Conservation (phyloP, 345 rosid genomes). For the Murraya paniculata region DNA sequence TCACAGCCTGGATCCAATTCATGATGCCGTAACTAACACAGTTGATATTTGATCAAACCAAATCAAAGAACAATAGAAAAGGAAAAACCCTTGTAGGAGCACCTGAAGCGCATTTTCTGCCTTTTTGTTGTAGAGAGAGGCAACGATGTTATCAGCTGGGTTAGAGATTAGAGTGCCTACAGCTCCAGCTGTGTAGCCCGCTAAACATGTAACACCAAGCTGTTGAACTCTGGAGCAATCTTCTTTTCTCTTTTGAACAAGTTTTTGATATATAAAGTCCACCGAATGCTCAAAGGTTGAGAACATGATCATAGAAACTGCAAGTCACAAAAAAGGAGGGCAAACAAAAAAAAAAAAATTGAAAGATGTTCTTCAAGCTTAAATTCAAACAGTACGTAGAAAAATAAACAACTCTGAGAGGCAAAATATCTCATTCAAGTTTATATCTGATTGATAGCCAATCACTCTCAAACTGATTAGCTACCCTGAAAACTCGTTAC, state of each 20-base stretch:
- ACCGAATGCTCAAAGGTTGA: conserved; percentile 53
- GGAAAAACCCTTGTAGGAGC: not conserved
- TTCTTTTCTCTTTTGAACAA: conserved; percentile 37
- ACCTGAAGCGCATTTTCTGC: conserved; percentile 52
- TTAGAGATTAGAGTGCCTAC: conserved; percentile 51
- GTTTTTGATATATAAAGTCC: conserved; percentile 31
- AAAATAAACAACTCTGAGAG: not conserved
- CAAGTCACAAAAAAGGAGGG: conserved; percentile 6
- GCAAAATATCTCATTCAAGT: not conserved
- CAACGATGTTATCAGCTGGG: conserved; percentile 59
- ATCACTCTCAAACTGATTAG: not conserved
- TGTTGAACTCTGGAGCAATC: conserved; percentile 49
- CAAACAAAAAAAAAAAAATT: not conserved
- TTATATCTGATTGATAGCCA: not conserved
- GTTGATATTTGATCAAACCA: not conserved
- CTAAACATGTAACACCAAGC: conserved; percentile 51
- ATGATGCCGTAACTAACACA: not conserved
- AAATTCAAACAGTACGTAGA: not conserved
- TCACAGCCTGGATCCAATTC: conserved; percentile 52
- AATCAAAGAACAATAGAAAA: not conserved
- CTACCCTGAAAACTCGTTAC: not conserved
- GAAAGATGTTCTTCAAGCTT: not conserved
- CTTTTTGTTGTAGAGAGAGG: conserved; percentile 55
- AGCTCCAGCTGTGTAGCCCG: conserved; percentile 51
- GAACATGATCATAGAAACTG: conserved; percentile 63